phyloP scores from a whole-genome alignment of 306 rosid genomes.

The Pyrus bretschneideri region DNA sequence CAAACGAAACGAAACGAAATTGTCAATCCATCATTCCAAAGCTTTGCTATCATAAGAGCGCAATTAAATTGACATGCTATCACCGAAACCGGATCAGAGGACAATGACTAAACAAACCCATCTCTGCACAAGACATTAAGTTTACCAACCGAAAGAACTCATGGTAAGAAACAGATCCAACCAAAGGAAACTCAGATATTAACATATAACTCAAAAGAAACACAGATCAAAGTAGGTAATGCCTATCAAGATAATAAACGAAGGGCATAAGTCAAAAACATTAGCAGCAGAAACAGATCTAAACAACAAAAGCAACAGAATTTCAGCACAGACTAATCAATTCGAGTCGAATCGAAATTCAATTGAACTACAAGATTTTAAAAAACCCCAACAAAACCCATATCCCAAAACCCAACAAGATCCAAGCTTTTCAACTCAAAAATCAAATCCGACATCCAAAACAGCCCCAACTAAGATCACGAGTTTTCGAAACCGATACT shows the following conservation, averaged over 20 bases:
- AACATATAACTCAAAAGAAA: not conserved
- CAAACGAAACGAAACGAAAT: not conserved
- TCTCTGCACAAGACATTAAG: not conserved
- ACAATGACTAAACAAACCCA: not conserved
- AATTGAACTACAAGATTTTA: not conserved
- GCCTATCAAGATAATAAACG: not conserved
- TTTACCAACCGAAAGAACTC: not conserved
- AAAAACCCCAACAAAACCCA: not conserved
- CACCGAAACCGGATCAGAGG: not conserved
- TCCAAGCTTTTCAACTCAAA: not conserved
- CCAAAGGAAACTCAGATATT: not conserved
- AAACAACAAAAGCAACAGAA: not conserved
- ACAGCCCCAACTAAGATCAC: not conserved
- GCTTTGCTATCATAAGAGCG: not conserved
- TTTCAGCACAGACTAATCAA: not conserved
- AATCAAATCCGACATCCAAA: conserved; percentile 4
- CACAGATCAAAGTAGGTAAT: not conserved
- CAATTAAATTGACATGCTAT: not conserved
- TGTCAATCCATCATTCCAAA: not conserved
- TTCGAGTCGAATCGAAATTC: not conserved
- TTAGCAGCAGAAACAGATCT: conserved; percentile 3
- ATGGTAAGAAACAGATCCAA: not conserved
- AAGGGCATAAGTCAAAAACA: not conserved
- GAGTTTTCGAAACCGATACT: conserved; percentile 6
- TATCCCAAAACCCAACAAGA: not conserved